Evolutionary conservation across 225 moss, liverwort and hornwort species (phyloP).

Genomic region (Anthoceros angustus): DNA sequence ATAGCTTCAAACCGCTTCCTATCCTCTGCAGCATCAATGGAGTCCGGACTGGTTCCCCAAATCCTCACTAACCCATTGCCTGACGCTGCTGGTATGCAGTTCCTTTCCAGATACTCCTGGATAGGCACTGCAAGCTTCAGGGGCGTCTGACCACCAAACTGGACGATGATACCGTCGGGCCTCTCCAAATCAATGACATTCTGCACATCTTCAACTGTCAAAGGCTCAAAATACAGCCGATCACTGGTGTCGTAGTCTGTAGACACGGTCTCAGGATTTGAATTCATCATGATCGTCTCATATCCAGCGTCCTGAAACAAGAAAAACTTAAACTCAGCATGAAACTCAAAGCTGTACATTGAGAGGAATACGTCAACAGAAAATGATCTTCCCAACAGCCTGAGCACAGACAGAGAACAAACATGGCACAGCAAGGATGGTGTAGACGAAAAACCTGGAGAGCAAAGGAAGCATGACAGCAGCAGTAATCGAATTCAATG

Average conservation of each 20-base stretch:
- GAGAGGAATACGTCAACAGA: background rate
- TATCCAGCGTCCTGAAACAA: constrained; percentile 65
- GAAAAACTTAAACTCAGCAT: background rate
- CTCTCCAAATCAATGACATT: constrained; percentile 89
- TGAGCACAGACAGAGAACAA: background rate
- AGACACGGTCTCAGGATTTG: constrained; percentile 94
- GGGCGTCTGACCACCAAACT: constrained; percentile 95
- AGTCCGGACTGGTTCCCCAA: constrained; percentile 90
- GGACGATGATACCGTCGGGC: constrained; percentile 88
- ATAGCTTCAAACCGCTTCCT: constrained; percentile 85
- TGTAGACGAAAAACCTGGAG: constrained; percentile 43
- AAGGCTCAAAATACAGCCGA: constrained; percentile 84
- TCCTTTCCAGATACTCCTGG: constrained; percentile 60
- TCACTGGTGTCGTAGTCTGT: constrained; percentile 95
- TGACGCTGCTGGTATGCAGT: constrained; percentile 52
- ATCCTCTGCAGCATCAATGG: constrained; percentile 95
- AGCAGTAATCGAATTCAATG: constrained; percentile 97
- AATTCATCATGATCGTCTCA: constrained; percentile 99
- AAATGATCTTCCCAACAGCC: background rate
- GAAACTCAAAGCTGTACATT: no score
- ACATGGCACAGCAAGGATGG: background rate
- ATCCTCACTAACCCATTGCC: constrained; percentile 67
- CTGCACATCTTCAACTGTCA: constrained; percentile 82
- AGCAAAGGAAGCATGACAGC: constrained; percentile 93
- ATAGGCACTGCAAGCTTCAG: constrained; percentile 84